Base-by-base conservation (phyloP, 352 stramenopile species). In the Plasmopara muralis region DNA sequence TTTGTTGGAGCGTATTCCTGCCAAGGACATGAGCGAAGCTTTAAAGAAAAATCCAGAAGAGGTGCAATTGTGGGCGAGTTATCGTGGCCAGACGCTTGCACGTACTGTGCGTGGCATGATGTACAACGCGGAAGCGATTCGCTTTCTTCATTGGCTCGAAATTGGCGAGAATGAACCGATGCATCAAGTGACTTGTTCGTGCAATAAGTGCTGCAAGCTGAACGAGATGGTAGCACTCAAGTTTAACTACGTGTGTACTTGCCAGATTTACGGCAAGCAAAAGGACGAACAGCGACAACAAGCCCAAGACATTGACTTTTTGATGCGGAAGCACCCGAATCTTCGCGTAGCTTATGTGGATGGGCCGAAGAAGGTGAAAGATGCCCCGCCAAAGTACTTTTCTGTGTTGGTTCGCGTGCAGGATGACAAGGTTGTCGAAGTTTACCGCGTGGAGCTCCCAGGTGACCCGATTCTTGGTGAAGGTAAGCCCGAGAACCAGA, bases 191-290 rank as follows among this genome's bases (percentile, higher is more conserved):
- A 66, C 64, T 12, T 92, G 82, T 45, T 63, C 75, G 28, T 92
- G 82, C 57, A 92, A 92, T 67, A 88, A 87, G 41, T 92, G 82
- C 60, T 79, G 79, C 47, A 75, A 79, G 46, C 62, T 92, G 37
- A 71, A 74, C n/a, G 76, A 92, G 34, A 92, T 92, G 64, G 82
- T 89, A 5, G 59, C 72, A 13, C 57, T 92, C 5, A 92, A 92
- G 69, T 92, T 92, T 55, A 89, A 89, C 57, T 92, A 92, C 56
- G 61, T 92, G n/a, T 92, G 82, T 53, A 87, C 82, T 8, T 92
- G 82, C 57, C 82, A 92, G 45, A 92, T 92, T 55, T 92, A 89
- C 39, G 82, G 82, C 9, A 87, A 87, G 57, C 73, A 87, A 46
- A 89, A 89, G 53, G 78, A 89, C 44, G 81, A 89, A 46, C 81